Conservation (phyloP, 352 stramenopile species). For the Aphanomyces euteiches region DNA sequence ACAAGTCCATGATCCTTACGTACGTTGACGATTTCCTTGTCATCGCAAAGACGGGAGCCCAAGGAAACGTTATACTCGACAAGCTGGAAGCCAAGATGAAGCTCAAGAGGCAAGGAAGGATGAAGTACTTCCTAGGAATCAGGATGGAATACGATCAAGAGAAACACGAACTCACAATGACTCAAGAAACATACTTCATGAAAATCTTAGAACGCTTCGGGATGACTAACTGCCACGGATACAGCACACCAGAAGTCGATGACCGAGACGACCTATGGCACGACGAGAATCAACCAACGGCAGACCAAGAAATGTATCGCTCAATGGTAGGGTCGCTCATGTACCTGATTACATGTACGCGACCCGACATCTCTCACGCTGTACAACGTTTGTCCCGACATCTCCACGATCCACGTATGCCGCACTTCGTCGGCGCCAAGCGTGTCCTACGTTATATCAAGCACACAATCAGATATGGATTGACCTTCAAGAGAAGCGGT, state of each 20-base stretch:
- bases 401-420: constrained; percentile 8
- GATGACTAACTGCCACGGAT: neutral
- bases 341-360: constrained; percentile 28
- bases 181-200: constrained; percentile 25
- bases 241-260: constrained; percentile 23
- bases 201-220: constrained; percentile 23
- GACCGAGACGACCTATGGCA: constrained; percentile 3
- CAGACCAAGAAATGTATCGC: constrained; percentile 6
- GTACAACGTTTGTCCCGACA: constrained; percentile 10
- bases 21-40: constrained; percentile 17
- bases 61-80: neutral
- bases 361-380: neutral
- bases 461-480: neutral
- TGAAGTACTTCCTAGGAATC: constrained; percentile 25
- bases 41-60: neutral
- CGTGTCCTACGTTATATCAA: neutral
- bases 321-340: constrained; percentile 24
- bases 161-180: constrained; percentile 1
- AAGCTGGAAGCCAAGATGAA: constrained; percentile 1
- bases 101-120: constrained; percentile 30
- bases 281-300: constrained; percentile 4
- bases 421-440: constrained; percentile 1
- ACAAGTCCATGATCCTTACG: neutral
- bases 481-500: neutral
- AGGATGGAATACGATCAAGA: constrained; percentile 1